phyloP scores from a whole-genome alignment of 306 rosid species.

The Styphnolobium japonicum region DNA sequence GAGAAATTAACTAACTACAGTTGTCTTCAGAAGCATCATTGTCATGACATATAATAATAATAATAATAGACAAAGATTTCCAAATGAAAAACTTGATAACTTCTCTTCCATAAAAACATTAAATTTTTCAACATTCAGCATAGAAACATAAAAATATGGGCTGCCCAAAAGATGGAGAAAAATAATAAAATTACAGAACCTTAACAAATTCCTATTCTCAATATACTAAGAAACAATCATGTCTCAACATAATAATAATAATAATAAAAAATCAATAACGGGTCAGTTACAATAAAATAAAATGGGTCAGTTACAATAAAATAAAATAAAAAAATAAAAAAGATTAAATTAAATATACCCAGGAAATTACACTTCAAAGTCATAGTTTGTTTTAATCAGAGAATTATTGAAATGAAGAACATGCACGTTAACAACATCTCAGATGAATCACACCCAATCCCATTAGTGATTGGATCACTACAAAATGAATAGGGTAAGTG shows the following conservation, averaged over 20 bases:
- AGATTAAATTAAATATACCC: too few relatives aligned
- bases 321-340: too few relatives aligned
- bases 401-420: conserved; percentile 13
- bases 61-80: conserved; percentile 1
- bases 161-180: neutral
- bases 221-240: neutral
- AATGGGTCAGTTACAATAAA: too few relatives aligned
- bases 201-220: neutral
- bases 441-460: neutral
- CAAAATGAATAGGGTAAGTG: neutral
- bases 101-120: neutral
- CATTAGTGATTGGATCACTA: neutral
- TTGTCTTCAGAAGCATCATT: neutral
- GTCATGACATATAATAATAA: neutral
- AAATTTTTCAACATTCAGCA: neutral
- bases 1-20: neutral
- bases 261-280: neutral
- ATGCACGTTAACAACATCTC: neutral
- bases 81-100: neutral
- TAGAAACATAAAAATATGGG: neutral
- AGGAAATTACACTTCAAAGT: neutral
- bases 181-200: neutral
- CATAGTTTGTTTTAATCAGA: neutral
- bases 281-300: neutral
- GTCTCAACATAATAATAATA: conserved; percentile 6